Percentiles rank a stretch among this genome's conserved stretches.
These are phyloP conservation scores for Discostella stelligeroides DNA, from an alignment of 108 stramenopile species.

Conservation along the genomic window DNA sequence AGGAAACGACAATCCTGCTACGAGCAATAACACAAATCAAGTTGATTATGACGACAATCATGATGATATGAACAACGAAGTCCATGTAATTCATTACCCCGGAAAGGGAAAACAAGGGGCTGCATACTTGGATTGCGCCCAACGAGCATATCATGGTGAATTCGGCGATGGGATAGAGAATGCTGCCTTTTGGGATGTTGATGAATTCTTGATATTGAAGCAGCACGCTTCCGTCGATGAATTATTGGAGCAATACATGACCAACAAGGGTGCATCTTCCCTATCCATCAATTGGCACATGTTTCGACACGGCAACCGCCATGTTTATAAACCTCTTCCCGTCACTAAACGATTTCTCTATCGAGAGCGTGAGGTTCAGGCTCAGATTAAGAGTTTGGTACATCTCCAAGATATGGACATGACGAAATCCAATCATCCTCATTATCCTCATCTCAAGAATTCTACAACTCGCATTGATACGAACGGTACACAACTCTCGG, in stretches of 20 bases:
- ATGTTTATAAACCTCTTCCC: constrained; percentile 33
- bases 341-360: constrained; percentile 41
- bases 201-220: constrained; percentile 43
- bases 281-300: constrained; percentile 30
- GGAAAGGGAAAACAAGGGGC: neutral
- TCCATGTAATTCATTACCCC: constrained; percentile 1
- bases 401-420: constrained; percentile 1
- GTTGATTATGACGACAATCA: no score
- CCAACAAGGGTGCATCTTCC: neutral
- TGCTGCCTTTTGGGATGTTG: constrained; percentile 39
- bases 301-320: constrained; percentile 17
- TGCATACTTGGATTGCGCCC: constrained; percentile 13
- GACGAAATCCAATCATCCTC: neutral
- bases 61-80: neutral
- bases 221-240: constrained; percentile 13
- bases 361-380: constrained; percentile 7
- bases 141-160: no score
- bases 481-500: constrained; percentile 11
- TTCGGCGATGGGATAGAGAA: no score
- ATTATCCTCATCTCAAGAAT: neutral
- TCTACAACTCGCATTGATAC: constrained; percentile 17
- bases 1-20: no score
- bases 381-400: constrained; percentile 38
- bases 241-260: constrained; percentile 12
- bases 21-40: no score